These are phyloP conservation scores for Pseudoneurospora amorphoporcata DNA, from an alignment of 495 filamentous ascomycete species.

Conservation along the genomic window DNA sequence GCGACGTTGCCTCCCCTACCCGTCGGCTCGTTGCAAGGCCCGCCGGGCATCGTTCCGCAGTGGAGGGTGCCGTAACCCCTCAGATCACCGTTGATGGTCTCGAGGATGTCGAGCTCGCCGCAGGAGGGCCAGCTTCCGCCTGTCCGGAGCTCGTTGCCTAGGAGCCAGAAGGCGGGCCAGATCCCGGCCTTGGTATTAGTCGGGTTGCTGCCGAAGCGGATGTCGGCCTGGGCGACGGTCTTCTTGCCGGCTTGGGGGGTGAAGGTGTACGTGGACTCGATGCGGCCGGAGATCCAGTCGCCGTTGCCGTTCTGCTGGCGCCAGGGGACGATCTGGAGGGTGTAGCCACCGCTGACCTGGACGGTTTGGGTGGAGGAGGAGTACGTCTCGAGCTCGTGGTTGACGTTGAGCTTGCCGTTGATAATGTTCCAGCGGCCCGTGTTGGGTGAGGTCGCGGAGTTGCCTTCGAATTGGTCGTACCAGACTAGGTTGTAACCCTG, in stretches of 20 bases:
- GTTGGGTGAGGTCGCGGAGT: constrained; percentile 19
- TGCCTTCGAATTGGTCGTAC: constrained; percentile 30
- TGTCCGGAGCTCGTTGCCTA: constrained; percentile 32
- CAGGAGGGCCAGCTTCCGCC: constrained; percentile 35
- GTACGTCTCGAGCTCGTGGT: constrained; percentile 38
- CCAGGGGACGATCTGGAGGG: constrained; percentile 38
- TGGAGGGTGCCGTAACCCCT: constrained; percentile 39
- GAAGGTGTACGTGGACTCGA: constrained; percentile 38
- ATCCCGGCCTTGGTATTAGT: constrained; percentile 34
- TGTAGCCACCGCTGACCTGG: constrained; percentile 32
- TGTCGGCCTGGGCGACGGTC: constrained; percentile 32
- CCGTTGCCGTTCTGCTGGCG: constrained; percentile 16
- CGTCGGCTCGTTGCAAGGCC: constrained; percentile 36
- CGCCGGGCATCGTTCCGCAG: constrained; percentile 30
- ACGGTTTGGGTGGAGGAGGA: constrained; percentile 23
- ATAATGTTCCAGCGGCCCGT: constrained; percentile 33
- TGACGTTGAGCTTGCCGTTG: constrained; percentile 24
- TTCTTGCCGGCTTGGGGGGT: constrained; percentile 25
- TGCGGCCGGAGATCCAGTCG: constrained; percentile 38
- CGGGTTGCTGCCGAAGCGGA: constrained; percentile 33
- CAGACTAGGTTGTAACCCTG: constrained; percentile 24
- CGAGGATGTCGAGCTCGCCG: constrained; percentile 43
- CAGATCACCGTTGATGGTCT: constrained; percentile 35
- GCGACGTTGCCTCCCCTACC: constrained; percentile 24
- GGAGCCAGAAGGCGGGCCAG: constrained; percentile 46